Percentiles rank a stretch among this genome's conserved stretches.
Evolutionary conservation across 129 eudicot genomes (phyloP).

Genomic region (Dittrichia graveolens): DNA sequence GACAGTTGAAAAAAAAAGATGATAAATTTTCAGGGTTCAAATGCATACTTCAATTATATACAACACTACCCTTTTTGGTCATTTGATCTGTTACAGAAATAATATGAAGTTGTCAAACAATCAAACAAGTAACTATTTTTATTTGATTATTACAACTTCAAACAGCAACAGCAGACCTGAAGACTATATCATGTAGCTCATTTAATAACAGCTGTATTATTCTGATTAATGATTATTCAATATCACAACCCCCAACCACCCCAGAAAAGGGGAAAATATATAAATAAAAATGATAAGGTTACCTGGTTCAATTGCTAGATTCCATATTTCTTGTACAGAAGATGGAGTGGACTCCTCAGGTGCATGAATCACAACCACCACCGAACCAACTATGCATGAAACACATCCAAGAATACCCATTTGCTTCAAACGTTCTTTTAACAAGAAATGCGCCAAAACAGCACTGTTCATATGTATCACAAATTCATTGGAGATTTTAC

Average conservation of each 20-base stretch:
- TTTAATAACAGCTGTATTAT: not conserved
- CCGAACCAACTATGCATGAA: slow-evolving; percentile 83
- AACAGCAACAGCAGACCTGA: no score
- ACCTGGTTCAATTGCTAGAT: slow-evolving; percentile 88
- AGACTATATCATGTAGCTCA: not conserved
- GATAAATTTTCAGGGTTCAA: no score
- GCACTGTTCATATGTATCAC: slow-evolving; percentile 60
- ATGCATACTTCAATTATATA: no score
- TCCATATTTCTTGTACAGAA: slow-evolving; percentile 83
- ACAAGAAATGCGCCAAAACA: slow-evolving; percentile 79
- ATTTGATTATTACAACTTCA: no score
- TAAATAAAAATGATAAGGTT: not conserved
- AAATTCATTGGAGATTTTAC: slow-evolving; percentile 10
- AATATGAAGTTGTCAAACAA: no score
- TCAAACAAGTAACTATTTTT: no score
- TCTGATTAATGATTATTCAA: not conserved
- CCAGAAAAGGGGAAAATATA: no score
- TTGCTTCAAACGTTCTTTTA: slow-evolving; percentile 66
- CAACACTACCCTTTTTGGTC: no score
- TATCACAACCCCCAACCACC: not conserved
- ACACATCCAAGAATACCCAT: slow-evolving; percentile 84
- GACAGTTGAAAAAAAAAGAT: no score
- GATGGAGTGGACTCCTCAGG: slow-evolving; percentile 75
- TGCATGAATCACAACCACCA: slow-evolving; percentile 87
- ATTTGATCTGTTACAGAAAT: no score